phyloP scores from a whole-genome alignment of 176 grass and related monocot genomes.

The Eragrostis curvula region DNA sequence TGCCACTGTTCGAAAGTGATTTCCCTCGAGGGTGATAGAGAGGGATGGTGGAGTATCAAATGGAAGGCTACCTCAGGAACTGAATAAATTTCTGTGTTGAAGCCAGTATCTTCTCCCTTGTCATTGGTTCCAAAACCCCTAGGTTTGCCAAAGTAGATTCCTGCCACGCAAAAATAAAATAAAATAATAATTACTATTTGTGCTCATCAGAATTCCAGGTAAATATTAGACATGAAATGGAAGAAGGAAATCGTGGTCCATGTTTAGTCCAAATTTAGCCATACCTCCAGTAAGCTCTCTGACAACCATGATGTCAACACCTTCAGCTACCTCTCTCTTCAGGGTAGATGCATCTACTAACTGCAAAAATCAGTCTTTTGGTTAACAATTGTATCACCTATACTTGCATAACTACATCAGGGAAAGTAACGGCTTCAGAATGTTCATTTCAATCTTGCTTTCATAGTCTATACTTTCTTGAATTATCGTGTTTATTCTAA shows the following conservation, averaged over 20 bases:
- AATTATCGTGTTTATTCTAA: too few species aligned
- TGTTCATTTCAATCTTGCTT: neutral
- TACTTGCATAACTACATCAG: neutral
- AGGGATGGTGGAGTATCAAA: neutral
- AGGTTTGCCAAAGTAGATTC: conserved; percentile 85
- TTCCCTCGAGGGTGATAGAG: neutral
- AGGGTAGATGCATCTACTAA: conserved; percentile 88
- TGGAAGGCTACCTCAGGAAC: conserved; percentile 59
- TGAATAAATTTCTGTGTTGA: conserved; percentile 95
- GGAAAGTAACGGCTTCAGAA: neutral
- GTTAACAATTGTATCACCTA: neutral
- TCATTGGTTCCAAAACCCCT: conserved; percentile 95
- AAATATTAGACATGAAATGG: neutral
- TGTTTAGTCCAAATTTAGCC: neutral
- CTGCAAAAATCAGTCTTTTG: conserved; percentile 33
- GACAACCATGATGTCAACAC: conserved; percentile 97
- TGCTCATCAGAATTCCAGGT: neutral
- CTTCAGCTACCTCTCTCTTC: conserved; percentile 89
- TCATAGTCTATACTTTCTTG: neutral
- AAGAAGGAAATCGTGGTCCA: neutral
- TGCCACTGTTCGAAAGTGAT: neutral
- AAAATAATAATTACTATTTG: neutral
- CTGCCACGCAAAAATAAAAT: conserved; percentile 25
- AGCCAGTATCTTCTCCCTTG: conserved; percentile 78
- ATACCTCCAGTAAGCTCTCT: conserved; percentile 96